A percentile compares a stretch with the other conserved stretches of the same genome.
phyloP scores from a whole-genome alignment of 1,139 yeast species.

The Scheffersomyces segobiensis region DNA sequence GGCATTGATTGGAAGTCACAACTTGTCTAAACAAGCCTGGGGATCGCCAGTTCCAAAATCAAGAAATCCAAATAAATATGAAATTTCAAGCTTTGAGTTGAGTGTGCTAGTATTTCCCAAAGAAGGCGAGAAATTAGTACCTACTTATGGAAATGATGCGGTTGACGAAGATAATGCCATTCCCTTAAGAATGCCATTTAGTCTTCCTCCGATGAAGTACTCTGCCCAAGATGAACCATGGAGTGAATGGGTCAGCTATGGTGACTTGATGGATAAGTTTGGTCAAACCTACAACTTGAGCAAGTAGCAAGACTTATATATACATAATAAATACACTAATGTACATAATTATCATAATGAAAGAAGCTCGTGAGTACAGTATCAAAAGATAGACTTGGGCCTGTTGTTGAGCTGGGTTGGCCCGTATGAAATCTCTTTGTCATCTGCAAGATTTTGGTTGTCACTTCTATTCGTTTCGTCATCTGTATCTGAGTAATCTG shows the following conservation, averaged over 20 bases:
- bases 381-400: conserved; percentile 36
- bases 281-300: conserved; percentile 19
- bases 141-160: conserved; percentile 42
- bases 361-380: conserved; percentile 8
- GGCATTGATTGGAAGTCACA: conserved; percentile 68
- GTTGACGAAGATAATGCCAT: conserved; percentile 13
- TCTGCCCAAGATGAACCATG: conserved; percentile 47
- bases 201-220: conserved; percentile 49
- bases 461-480: conserved; percentile 8
- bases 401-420: conserved; percentile 36
- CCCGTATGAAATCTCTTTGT: conserved; percentile 22
- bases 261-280: conserved; percentile 19
- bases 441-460: conserved; percentile 7
- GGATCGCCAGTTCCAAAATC: conserved; percentile 40
- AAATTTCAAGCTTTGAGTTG: conserved; percentile 51
- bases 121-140: conserved; percentile 24
- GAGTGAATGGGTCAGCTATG: conserved; percentile 32
- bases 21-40: conserved; percentile 71
- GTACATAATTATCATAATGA: conserved; percentile 3
- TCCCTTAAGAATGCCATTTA: conserved; percentile 55
- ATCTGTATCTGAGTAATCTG: conserved; percentile 25
- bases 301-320: background rate
- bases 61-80: conserved; percentile 20
- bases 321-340: background rate
- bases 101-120: conserved; percentile 43